Evolutionary conservation across 345 rosid species (phyloP).

Genomic region (Isatis tinctoria): DNA sequence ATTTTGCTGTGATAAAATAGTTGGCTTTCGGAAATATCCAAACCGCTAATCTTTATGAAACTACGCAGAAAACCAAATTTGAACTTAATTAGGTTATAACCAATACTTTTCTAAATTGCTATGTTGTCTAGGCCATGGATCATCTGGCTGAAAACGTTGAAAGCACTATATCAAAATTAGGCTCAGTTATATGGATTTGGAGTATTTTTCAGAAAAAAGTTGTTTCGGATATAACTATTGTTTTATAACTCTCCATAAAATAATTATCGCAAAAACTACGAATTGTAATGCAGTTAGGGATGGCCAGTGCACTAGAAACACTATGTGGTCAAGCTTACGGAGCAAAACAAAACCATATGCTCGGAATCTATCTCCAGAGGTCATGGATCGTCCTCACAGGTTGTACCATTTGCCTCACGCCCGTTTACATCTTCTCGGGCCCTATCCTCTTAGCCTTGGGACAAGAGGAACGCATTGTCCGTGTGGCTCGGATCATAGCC

Average conservation of each 20-base stretch:
- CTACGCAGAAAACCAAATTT: neutral
- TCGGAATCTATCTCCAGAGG: conserved; percentile 76
- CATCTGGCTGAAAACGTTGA: too few relatives aligned
- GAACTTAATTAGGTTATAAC: too few relatives aligned
- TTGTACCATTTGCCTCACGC: conserved; percentile 42
- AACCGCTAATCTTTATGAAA: neutral
- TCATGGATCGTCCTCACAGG: conserved; percentile 61
- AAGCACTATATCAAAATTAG: neutral
- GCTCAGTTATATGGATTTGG: neutral
- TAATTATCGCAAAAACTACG: neutral
- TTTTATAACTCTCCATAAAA: too few relatives aligned
- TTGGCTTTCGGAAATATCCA: too few relatives aligned
- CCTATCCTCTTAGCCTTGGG: conserved; percentile 54
- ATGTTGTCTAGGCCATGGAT: too few relatives aligned
- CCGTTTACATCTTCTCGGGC: conserved; percentile 47
- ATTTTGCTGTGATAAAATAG: neutral
- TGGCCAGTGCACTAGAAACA: conserved; percentile 82
- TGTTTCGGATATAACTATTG: neutral
- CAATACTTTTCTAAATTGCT: too few relatives aligned
- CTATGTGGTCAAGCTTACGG: conserved; percentile 84
- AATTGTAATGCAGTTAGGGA: conserved; percentile 54
- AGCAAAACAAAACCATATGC: conserved; percentile 73
- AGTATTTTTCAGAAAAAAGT: neutral
- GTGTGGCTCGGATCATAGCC: conserved; percentile 43
- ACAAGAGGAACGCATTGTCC: conserved; percentile 46